A percentile compares a stretch with the other conserved stretches of the same genome.
These are phyloP conservation scores for Fusarium staphyleae DNA, from an alignment of 2,329 filamentous ascomycete genomes.

Conservation along the genomic window DNA sequence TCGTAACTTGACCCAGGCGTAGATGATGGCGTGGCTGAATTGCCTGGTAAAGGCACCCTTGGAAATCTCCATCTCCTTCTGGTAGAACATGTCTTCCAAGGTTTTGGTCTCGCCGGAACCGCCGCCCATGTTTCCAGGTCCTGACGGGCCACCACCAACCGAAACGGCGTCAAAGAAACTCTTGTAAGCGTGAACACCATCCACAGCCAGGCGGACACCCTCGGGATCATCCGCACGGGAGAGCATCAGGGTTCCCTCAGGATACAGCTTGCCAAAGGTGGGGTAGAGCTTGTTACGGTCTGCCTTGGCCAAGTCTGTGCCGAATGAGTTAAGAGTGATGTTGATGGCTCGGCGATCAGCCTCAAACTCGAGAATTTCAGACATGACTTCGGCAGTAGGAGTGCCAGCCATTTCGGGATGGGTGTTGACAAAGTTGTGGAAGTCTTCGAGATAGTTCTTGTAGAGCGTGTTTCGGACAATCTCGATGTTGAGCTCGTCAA, in stretches of 20 bases:
- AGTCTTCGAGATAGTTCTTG: conserved; percentile 99
- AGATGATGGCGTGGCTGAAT: conserved; percentile 93
- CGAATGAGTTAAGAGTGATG: conserved; percentile 98
- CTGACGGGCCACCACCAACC: conserved; percentile 72
- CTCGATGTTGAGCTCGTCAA: conserved; percentile 99
- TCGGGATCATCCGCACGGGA: conserved; percentile 94
- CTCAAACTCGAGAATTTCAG: conserved; percentile 94
- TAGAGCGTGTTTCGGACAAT: conserved; percentile 98
- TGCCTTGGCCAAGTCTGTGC: conserved; percentile 90
- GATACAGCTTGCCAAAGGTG: conserved; percentile 87
- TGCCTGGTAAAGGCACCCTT: conserved; percentile 95
- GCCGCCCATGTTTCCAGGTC: conserved; percentile 85
- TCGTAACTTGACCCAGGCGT: conserved; percentile 95
- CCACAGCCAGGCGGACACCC: conserved; percentile 90
- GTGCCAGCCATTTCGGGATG: conserved; percentile 86
- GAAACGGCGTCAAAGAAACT: conserved; percentile 92
- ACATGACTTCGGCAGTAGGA: conserved; percentile 93
- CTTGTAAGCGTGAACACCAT: conserved; percentile 93
- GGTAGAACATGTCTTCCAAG: conserved; percentile 96
- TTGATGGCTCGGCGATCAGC: conserved; percentile 97
- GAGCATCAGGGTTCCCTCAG: conserved; percentile 93
- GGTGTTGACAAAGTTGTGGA: conserved; percentile 91
- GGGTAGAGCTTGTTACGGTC: conserved; percentile 98
- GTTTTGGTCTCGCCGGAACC: conserved; percentile 84
- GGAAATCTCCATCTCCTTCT: conserved; percentile 98